Percentiles rank a stretch among this genome's conserved stretches.
Conservation (phyloP, 257 asterid species). For the Solanum pinnatisectum region DNA sequence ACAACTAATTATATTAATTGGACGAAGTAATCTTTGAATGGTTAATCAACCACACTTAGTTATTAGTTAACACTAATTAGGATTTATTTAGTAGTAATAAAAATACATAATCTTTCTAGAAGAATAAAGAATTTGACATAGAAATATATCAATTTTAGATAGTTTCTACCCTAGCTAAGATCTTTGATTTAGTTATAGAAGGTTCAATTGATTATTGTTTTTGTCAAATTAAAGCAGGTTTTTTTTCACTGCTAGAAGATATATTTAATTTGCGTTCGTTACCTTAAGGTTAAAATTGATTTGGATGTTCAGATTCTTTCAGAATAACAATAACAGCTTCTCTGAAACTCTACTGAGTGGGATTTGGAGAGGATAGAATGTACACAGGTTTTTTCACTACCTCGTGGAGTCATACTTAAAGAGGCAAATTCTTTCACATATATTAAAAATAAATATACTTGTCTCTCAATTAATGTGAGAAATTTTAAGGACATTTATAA, state of each 20-base stretch:
- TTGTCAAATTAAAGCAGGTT: not conserved
- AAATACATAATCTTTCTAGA: not conserved
- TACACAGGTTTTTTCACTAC: not conserved
- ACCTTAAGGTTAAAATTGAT: not conserved
- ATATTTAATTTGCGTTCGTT: not conserved
- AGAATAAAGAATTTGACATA: not conserved
- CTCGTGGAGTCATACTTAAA: not conserved
- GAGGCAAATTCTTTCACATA: not conserved
- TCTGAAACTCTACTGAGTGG: too few relatives aligned
- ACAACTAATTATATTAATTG: not conserved
- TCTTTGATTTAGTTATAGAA: not conserved
- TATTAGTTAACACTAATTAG: not conserved
- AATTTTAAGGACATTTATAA: not conserved
- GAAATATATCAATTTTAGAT: not conserved
- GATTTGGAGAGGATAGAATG: too few relatives aligned
- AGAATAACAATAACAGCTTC: too few relatives aligned
- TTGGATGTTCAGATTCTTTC: not conserved
- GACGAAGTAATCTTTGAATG: not conserved
- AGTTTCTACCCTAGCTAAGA: not conserved
- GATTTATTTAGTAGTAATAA: not conserved
- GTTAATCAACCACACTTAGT: not conserved
- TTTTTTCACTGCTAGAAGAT: not conserved
- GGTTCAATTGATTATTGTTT: not conserved
- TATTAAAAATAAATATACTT: not conserved
- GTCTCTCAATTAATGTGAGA: too few relatives aligned